Base-by-base conservation (phyloP, 1,139 yeast genomes). In the Magnusiomyces suaveolens region DNA sequence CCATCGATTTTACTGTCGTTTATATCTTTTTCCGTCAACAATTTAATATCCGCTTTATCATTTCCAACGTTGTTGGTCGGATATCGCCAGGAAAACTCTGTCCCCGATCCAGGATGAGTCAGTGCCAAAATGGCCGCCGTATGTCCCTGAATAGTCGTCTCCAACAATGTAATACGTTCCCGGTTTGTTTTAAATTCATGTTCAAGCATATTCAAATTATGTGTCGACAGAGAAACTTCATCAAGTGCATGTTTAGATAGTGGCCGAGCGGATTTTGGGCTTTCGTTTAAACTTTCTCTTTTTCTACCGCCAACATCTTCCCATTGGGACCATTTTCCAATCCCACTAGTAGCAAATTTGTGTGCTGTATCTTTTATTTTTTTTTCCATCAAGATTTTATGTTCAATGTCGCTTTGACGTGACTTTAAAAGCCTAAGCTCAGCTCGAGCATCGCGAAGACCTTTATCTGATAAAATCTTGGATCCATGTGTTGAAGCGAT, bases 331-430 rank as follows among this genome's bases (percentile, higher is more conserved):
- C 44, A 41, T 41, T 41, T 20, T 2, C 44, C 44, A 20, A 41
- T 41, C 6, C 44, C 44, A n/a, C 44, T 41, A 6, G 8, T n/a
- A 3, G 44, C 44, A 18, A 41, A 16, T 8, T 21, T 18, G 4
- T 41, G 23, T 2, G 73, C 72, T 1, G 72, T 72, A 47, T 69
- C 71, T 24, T 66, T 59, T 57, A 69, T 61, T 55, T 69, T 69
- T 20, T 51, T 46, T 57, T 69, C 72, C 59, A 69, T 63, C 21
- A 59, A 62, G 23, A 69, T 58, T 54, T 68, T 66, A 53, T 62
- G 64, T 29, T 54, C 53, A 26, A 66, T 46, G 43, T 69, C 71
- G 18, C 51, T 54, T 25, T 63, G 55, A 21, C 69, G 59, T 6
- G 65, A 59, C 10, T 57, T 51, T 33, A 69, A 58, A 32, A 60